Percentiles rank a stretch among this genome's conserved stretches.
Evolutionary conservation across 768 basidiomycete species (phyloP).

Genomic region (Coprinopsis marcescibilis): DNA sequence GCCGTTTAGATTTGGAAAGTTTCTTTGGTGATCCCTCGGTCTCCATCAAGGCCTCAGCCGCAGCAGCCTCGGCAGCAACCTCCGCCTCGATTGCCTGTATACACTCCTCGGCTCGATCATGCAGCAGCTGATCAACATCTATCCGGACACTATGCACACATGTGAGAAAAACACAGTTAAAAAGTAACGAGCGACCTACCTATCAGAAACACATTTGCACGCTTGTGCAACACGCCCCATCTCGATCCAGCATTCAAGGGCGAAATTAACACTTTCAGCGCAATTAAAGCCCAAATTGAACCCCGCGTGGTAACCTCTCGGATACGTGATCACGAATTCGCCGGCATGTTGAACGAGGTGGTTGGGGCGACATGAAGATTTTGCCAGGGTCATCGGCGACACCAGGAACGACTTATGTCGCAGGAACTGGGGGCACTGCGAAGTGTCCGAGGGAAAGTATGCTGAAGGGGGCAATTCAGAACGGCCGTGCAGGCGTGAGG

Average conservation of each 20-base stretch:
- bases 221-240: constrained; percentile 75
- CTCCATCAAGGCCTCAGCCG: neutral
- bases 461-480: constrained; percentile 35
- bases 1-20: no score
- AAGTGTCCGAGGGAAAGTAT: constrained; percentile 84
- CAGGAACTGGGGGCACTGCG: constrained; percentile 86
- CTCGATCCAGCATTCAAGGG: constrained; percentile 90
- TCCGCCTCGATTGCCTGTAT: constrained; percentile 3
- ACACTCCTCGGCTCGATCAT: constrained; percentile 51
- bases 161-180: constrained; percentile 1
- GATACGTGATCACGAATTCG: constrained; percentile 96
- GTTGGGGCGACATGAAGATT: constrained; percentile 78
- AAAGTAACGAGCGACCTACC: constrained; percentile 34
- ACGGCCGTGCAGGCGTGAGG: no score
- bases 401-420: constrained; percentile 95
- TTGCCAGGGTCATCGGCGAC: constrained; percentile 76
- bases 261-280: constrained; percentile 96
- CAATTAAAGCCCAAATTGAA: constrained; percentile 97
- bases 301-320: constrained; percentile 92
- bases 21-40: no score
- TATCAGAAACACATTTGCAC: constrained; percentile 69
- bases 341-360: constrained; percentile 86
- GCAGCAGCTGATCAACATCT: constrained; percentile 82
- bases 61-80: neutral
- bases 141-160: constrained; percentile 75